Evolutionary conservation across 495 filamentous ascomycete species (phyloP), one percentile per base, ranked within the genome.

Genomic region (Lophiotrema nucula): DNA sequence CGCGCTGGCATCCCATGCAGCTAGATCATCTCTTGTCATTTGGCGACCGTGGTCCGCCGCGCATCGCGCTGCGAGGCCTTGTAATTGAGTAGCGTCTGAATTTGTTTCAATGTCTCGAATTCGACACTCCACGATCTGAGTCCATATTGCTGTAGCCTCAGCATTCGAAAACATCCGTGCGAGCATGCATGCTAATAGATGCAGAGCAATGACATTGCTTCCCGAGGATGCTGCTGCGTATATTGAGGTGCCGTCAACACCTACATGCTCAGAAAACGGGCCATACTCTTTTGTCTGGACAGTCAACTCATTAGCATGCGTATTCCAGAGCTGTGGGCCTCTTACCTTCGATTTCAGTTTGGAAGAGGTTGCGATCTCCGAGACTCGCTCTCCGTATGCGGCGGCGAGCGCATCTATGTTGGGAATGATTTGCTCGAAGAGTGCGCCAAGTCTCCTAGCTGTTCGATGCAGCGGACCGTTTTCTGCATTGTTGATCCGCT

Each of bases 401-500:
- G 26, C 10, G 27, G 46, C 25, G 11, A 55, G 42, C 19, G 18
- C 2, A 47, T 37, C 38, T 10, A 33, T 31, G 5, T 44, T 26
- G 1, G 70, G 69, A 41, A 65, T 27, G 12, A 63, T 37, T 15
- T 41, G 28, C 33, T 67, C 58, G 39, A 74, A 74, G 2, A 72
- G 58, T 3, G 69, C 65, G n/a, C 67, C 71, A 15, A 74, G 58
- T 38, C 59, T 51, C 15, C 65, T 45, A 0, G 71, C 70, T 12
- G 58, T 71, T 13, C 37, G 46, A 41, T 74, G 65, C 13, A 42
- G 21, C 2, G 33, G n/a, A 11, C 70, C 69, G 19, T 55, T 26
- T 48, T 74, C 72, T 16, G 69, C 69, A 3, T 64, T 56, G 6
- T 27, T 15, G n/a, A 55, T 49, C 23, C 70, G 61, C 22, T 47